Percentiles rank a stretch among this genome's conserved stretches.
phyloP scores from a whole-genome alignment of 306 rosid species.

The Quercus alba region DNA sequence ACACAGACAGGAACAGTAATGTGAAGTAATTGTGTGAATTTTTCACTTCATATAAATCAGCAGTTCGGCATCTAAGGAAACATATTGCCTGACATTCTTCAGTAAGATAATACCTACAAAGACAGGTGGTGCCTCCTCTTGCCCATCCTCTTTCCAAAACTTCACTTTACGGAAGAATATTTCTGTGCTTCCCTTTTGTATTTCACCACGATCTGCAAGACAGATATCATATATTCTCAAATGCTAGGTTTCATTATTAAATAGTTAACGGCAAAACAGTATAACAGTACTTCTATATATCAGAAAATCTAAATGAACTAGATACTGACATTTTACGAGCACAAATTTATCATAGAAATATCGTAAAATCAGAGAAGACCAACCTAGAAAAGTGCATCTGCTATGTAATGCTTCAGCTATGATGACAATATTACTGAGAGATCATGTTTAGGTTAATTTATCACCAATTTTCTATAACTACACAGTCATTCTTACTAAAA shows the following conservation, averaged over 20 bases:
- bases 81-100: constrained; percentile 39
- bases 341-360: no score
- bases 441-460: no score
- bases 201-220: constrained; percentile 73
- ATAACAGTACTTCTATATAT: background rate
- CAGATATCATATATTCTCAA: background rate
- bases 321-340: no score
- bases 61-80: constrained; percentile 11
- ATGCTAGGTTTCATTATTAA: background rate
- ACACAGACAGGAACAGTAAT: background rate
- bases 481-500: no score
- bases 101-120: constrained; percentile 90
- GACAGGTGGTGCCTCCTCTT: constrained; percentile 94
- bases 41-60: background rate
- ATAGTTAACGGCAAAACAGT: background rate
- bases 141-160: constrained; percentile 82
- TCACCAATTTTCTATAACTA: no score
- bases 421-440: no score
- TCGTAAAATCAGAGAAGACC: no score
- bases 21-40: background rate
- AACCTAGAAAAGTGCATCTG: no score
- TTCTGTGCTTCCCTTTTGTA: constrained; percentile 69
- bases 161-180: constrained; percentile 83
- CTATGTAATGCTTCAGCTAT: no score
- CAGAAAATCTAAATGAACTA: background rate